A percentile compares a stretch with the other conserved stretches of the same genome.
Conservation (phyloP, 192 early-diverging fungal genomes). For the Entomortierella lignicola region DNA sequence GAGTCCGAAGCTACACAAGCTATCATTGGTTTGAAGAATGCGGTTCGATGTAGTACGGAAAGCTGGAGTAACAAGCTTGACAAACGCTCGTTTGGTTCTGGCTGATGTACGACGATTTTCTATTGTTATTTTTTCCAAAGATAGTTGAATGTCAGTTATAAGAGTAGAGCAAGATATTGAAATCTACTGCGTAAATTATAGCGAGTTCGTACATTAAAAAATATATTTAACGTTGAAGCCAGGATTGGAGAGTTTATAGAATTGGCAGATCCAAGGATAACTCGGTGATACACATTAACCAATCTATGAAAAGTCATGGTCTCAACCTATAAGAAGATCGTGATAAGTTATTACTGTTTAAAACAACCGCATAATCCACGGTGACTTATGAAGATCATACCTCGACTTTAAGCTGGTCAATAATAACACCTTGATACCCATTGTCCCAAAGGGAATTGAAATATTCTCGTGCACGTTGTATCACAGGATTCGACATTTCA, state of each 20-base stretch:
- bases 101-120: slow-evolving; percentile 52
- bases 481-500: slow-evolving; percentile 20
- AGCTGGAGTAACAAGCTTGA: slow-evolving; percentile 55
- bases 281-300: slow-evolving; percentile 30
- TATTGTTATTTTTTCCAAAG: no score
- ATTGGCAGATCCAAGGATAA: slow-evolving; percentile 24
- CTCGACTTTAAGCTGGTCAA: slow-evolving; percentile 30
- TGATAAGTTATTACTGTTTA: no score
- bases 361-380: no score
- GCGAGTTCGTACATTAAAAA: slow-evolving; percentile 54
- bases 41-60: slow-evolving; percentile 31
- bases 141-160: no score
- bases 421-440: slow-evolving; percentile 22
- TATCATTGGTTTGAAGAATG: slow-evolving; percentile 66
- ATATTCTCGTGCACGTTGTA: slow-evolving; percentile 24
- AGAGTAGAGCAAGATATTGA: no score
- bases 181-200: neutral
- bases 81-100: slow-evolving; percentile 48
- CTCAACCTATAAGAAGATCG: slow-evolving; percentile 8
- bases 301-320: slow-evolving; percentile 23
- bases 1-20: slow-evolving; percentile 66
- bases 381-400: neutral
- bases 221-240: slow-evolving; percentile 52
- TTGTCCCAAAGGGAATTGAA: slow-evolving; percentile 28
- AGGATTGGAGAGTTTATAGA: slow-evolving; percentile 53